Conservation (phyloP, 2,329 filamentous ascomycete genomes). For the Alternaria solani region DNA sequence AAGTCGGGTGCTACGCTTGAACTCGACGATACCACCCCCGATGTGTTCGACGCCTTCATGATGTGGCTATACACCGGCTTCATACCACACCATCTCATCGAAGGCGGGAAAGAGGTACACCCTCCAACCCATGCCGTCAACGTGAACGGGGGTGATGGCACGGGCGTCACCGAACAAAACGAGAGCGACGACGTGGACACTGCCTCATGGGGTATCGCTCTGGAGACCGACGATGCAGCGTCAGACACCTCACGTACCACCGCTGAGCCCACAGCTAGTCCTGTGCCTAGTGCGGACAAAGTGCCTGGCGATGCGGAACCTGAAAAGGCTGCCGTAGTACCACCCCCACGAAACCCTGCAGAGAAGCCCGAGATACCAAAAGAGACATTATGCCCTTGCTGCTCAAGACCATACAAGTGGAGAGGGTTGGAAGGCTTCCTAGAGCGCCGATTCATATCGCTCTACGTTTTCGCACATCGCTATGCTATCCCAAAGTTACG, state of each 20-base stretch:
- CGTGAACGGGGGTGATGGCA: slow-evolving; percentile 28
- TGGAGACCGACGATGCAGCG: slow-evolving; percentile 41
- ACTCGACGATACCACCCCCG: slow-evolving; percentile 45
- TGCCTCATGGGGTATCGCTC: slow-evolving; percentile 46
- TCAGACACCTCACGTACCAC: slow-evolving; percentile 17
- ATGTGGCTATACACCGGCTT: slow-evolving; percentile 49
- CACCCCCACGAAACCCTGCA: slow-evolving; percentile 39
- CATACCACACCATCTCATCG: slow-evolving; percentile 49
- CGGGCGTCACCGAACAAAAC: slow-evolving; percentile 21
- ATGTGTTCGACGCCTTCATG: slow-evolving; percentile 51
- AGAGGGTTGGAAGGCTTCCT: slow-evolving; percentile 48
- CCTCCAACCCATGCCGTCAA: slow-evolving; percentile 39
- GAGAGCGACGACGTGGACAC: slow-evolving; percentile 46
- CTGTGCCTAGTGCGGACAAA: slow-evolving; percentile 39
- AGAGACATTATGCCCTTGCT: slow-evolving; percentile 48
- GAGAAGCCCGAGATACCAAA: slow-evolving; percentile 48
- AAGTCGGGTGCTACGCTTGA: slow-evolving; percentile 37
- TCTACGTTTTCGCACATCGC: slow-evolving; percentile 45
- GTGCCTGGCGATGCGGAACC: slow-evolving; percentile 40
- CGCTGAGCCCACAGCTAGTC: slow-evolving; percentile 19
- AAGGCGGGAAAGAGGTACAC: slow-evolving; percentile 45
- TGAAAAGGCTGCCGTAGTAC: slow-evolving; percentile 31
- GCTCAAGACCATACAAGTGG: slow-evolving; percentile 48
- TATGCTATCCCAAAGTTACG: slow-evolving; percentile 46
- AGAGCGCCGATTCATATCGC: slow-evolving; percentile 46